Percentiles rank a stretch among this genome's conserved stretches.
Evolutionary conservation across 2,329 filamentous ascomycete genomes (phyloP).

Genomic region (Pseudopyricularia javanii): DNA sequence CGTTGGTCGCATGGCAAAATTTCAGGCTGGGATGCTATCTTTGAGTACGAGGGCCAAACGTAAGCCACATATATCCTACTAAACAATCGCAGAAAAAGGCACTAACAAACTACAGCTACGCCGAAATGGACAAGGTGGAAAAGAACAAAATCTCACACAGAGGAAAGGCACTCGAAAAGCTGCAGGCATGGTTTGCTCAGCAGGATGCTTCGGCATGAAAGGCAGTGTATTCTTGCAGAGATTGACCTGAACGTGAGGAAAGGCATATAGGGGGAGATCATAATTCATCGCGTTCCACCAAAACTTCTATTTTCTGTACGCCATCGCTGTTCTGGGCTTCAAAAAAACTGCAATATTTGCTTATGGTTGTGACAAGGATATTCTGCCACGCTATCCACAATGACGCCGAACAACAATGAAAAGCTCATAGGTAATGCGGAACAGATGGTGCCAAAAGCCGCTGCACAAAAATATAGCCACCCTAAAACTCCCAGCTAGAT

Average conservation of each 20-base stretch:
- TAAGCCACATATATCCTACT: conserved; percentile 20
- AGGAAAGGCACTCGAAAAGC: conserved; percentile 71
- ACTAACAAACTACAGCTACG: conserved; percentile 41
- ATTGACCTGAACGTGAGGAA: neutral
- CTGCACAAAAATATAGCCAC: neutral
- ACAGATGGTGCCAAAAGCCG: neutral
- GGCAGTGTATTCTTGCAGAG: neutral
- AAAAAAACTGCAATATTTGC: neutral
- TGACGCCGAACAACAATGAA: neutral
- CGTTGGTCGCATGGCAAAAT: neutral
- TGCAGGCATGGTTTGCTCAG: conserved; percentile 66
- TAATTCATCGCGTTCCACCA: neutral
- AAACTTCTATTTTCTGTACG: neutral
- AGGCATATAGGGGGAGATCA: neutral
- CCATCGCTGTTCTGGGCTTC: neutral
- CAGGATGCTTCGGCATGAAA: conserved; percentile 8
- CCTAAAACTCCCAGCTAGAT: neutral
- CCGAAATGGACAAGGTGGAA: conserved; percentile 80
- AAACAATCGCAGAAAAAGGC: neutral
- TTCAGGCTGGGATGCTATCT: conserved; percentile 88
- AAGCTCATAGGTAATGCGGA: neutral
- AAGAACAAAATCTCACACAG: conserved; percentile 95
- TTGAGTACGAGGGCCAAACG: conserved; percentile 86
- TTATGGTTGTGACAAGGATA: neutral
- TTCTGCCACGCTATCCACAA: neutral